phyloP scores from a whole-genome alignment of 2,329 filamentous ascomycete species.

The Colletotrichum sp. region DNA sequence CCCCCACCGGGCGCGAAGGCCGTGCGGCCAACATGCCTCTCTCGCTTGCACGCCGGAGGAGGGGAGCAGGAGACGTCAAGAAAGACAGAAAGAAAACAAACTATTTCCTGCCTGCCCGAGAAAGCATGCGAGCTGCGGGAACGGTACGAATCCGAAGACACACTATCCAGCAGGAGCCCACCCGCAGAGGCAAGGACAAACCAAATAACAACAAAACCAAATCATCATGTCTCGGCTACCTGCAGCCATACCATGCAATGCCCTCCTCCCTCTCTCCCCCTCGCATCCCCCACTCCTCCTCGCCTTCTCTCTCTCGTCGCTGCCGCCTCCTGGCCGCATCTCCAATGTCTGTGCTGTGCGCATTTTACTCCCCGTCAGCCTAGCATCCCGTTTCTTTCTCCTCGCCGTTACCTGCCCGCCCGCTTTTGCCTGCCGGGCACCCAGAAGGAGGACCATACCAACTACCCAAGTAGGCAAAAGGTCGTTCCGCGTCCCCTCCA shows the following conservation, averaged over 20 bases:
- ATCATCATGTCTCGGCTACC: constrained; percentile 19
- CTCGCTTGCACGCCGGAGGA: not conserved
- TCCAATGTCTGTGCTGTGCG: not conserved
- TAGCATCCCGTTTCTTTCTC: not conserved
- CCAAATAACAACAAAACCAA: not conserved
- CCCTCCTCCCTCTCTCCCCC: not conserved
- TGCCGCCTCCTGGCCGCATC: not conserved
- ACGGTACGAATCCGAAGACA: too few species aligned
- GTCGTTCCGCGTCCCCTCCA: not conserved
- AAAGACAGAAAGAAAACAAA: not conserved
- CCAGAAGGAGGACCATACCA: not conserved
- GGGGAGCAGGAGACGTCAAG: not conserved
- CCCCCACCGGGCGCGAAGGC: not conserved
- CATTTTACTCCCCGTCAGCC: not conserved
- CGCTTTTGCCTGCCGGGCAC: not conserved
- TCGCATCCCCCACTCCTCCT: not conserved
- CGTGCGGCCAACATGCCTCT: not conserved
- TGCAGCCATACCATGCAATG: constrained; percentile 1
- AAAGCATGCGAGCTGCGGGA: not conserved
- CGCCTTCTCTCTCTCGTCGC: not conserved
- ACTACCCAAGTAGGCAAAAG: not conserved
- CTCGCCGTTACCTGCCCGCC: not conserved
- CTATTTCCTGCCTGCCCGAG: not conserved
- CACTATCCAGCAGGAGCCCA: not conserved
- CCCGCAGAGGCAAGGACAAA: not conserved